Evolutionary conservation across 2,329 filamentous ascomycete genomes (phyloP).

Genomic region (Dactylellina leptospora): DNA sequence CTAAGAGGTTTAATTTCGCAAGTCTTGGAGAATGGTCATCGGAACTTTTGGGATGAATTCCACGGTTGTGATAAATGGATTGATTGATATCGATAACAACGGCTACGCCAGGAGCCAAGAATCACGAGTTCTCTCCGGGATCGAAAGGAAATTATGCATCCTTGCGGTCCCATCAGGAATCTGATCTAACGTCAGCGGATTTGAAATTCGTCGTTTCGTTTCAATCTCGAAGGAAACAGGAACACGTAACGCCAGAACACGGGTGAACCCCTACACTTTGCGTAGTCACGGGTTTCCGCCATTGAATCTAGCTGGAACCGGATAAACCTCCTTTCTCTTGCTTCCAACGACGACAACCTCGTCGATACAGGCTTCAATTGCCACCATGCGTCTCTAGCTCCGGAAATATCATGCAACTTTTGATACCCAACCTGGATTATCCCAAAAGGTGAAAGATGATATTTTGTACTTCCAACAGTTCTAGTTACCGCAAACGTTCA

Average conservation of each 20-base stretch:
- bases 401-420: neutral
- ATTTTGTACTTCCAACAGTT: too few species aligned
- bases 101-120: neutral
- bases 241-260: slow-evolving; percentile 25
- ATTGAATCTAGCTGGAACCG: slow-evolving; percentile 25
- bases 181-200: slow-evolving; percentile 12
- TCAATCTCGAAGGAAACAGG: neutral
- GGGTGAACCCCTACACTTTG: slow-evolving; percentile 11
- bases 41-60: slow-evolving; percentile 9
- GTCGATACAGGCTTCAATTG: neutral
- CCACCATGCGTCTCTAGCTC: slow-evolving; percentile 3
- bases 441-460: neutral
- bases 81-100: slow-evolving; percentile 17
- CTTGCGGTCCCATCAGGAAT: slow-evolving; percentile 16
- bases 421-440: slow-evolving; percentile 5
- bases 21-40: neutral
- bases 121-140: slow-evolving; percentile 4
- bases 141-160: slow-evolving; percentile 31
- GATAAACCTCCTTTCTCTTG: slow-evolving; percentile 31
- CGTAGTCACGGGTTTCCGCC: slow-evolving; percentile 41
- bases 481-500: slow-evolving; percentile 19
- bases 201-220: slow-evolving; percentile 14
- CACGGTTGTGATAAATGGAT: neutral
- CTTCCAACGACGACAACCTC: neutral
- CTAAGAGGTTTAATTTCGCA: slow-evolving; percentile 20